These are phyloP conservation scores for Pascua sp. DNA, from an alignment of 1,284 basidiomycete species.

Conservation along the genomic window DNA sequence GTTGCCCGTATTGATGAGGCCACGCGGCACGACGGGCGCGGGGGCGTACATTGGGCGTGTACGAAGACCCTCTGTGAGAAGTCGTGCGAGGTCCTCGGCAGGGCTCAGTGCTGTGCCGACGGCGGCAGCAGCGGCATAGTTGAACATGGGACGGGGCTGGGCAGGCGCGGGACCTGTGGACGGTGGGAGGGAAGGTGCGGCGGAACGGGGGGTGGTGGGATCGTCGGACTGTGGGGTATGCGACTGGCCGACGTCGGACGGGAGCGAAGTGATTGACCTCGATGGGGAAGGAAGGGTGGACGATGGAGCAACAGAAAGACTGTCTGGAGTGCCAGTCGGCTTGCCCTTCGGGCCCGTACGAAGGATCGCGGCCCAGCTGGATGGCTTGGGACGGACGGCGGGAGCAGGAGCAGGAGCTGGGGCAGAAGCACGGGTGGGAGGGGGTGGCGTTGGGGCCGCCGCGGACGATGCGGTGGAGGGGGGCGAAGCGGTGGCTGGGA, in stretches of 20 bases:
- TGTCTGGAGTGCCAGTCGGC: conserved; percentile 15
- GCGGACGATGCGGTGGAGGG: conserved; percentile 3
- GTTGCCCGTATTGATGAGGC: conserved; percentile 91
- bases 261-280: conserved; percentile 23
- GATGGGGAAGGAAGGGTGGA: conserved; percentile 28
- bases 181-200: conserved; percentile 64
- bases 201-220: conserved; percentile 39
- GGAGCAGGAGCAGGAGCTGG: conserved; percentile 4
- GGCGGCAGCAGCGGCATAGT: conserved; percentile 44
- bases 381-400: conserved; percentile 34
- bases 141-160: conserved; percentile 28
- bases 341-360: conserved; percentile 14
- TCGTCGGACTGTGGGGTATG: conserved; percentile 1
- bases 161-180: conserved; percentile 43
- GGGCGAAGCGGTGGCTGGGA: neutral
- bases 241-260: conserved; percentile 11
- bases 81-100: conserved; percentile 58
- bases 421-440: neutral
- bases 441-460: neutral
- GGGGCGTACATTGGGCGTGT: conserved; percentile 22
- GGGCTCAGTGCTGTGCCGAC: conserved; percentile 53
- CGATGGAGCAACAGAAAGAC: conserved; percentile 19
- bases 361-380: conserved; percentile 74
- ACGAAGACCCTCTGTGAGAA: conserved; percentile 55
- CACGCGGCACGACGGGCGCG: conserved; percentile 57